These are phyloP conservation scores for Fusarium sp. DNA, from an alignment of 2,329 filamentous ascomycete species.

Conservation along the genomic window DNA sequence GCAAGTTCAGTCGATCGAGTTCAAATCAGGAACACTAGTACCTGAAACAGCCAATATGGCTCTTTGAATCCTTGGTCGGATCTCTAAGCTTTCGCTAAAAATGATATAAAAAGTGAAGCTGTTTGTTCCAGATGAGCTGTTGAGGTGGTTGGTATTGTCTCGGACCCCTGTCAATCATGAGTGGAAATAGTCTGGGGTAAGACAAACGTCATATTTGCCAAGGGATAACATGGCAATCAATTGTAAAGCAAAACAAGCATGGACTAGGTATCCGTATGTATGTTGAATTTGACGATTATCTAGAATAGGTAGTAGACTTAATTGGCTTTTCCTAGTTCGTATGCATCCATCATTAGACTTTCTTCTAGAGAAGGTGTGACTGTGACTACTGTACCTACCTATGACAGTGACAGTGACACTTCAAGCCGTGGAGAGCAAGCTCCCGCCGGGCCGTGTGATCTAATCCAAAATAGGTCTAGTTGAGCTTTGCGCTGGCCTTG, in stretches of 20 bases:
- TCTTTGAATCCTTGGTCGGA: not conserved
- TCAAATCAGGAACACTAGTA: not conserved
- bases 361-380: not conserved
- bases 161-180: slow-evolving; percentile 1
- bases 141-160: slow-evolving; percentile 28
- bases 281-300: not conserved
- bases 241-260: not conserved
- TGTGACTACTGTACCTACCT: too few relatives aligned
- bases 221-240: not conserved
- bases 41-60: slow-evolving; percentile 6
- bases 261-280: not conserved
- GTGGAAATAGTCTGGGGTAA: not conserved
- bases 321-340: not conserved
- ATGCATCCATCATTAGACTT: not conserved
- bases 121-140: slow-evolving; percentile 2
- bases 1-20: not conserved
- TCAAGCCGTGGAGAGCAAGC: slow-evolving; percentile 17
- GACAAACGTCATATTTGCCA: slow-evolving; percentile 2
- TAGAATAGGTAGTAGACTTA: not conserved
- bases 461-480: slow-evolving; percentile 18
- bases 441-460: slow-evolving; percentile 32
- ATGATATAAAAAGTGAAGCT: not conserved
- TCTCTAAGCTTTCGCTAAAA: not conserved
- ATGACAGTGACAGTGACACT: not conserved
- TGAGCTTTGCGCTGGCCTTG: slow-evolving; percentile 12